phyloP scores from a whole-genome alignment of 1,284 basidiomycete genomes.

The Leccinum pallidistipes region DNA sequence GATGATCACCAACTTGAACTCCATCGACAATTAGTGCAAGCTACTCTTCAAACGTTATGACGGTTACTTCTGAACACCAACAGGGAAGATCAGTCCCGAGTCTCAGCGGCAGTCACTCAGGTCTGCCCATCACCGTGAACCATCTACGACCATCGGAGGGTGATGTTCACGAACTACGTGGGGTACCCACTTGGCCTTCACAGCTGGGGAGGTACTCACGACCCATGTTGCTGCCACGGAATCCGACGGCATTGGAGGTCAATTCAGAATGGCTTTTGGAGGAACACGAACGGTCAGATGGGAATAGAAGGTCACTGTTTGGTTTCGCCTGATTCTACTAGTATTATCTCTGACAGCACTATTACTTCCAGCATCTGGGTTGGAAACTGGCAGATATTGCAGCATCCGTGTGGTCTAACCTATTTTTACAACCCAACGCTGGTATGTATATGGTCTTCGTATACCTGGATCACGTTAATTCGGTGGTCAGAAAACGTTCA shows the following conservation, averaged over 20 bases:
- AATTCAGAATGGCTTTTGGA: not conserved
- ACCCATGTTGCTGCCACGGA: not conserved
- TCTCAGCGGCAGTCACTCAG: too few species aligned
- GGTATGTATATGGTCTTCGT: not conserved
- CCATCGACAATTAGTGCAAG: too few species aligned
- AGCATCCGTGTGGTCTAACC: not conserved
- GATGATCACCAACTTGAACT: too few species aligned
- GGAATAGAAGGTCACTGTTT: not conserved
- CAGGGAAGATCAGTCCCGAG: too few species aligned
- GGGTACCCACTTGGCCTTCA: not conserved
- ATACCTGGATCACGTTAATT: not conserved
- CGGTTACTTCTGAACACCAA: too few species aligned
- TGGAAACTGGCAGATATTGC: not conserved
- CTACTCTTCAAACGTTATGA: too few species aligned
- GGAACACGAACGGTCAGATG: not conserved
- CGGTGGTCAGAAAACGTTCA: not conserved
- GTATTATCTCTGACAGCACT: not conserved
- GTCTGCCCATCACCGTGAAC: too few species aligned
- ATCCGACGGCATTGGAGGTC: not conserved
- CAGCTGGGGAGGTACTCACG: not conserved
- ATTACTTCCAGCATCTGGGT: not conserved
- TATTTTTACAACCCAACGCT: not conserved
- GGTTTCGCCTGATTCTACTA: not conserved
- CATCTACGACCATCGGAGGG: not conserved
- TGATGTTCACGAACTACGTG: not conserved